These are phyloP conservation scores for Actinomortierella ambigua DNA, from an alignment of 371 early-diverging fungal genomes.

Conservation along the genomic window DNA sequence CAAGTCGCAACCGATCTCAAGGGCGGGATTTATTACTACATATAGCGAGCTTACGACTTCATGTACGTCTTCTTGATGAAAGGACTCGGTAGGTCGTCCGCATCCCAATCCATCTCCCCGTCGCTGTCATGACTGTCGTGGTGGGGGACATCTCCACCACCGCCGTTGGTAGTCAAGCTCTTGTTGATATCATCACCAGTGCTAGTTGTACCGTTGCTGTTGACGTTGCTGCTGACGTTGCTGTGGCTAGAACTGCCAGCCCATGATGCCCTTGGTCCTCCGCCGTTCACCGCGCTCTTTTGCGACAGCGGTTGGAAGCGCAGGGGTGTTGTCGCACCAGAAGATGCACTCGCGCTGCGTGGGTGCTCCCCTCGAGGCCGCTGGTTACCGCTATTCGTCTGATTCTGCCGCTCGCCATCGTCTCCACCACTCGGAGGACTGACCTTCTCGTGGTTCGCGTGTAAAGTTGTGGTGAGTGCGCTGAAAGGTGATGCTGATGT, in stretches of 20 bases:
- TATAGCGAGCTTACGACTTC: slow-evolving; percentile 3
- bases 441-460: no score
- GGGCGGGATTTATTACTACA: no score
- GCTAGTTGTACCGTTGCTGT: neutral
- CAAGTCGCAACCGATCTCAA: no score
- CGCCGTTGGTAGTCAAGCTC: neutral
- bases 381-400: neutral
- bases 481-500: neutral
- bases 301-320: neutral
- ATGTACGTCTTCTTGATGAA: slow-evolving; percentile 28
- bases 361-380: neutral
- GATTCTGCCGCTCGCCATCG: neutral
- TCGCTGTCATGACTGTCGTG: slow-evolving; percentile 8
- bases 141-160: slow-evolving; percentile 3
- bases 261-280: neutral
- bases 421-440: no score
- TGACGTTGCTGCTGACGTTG: neutral
- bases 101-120: slow-evolving; percentile 35
- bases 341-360: neutral
- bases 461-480: no score
- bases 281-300: neutral
- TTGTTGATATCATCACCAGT: slow-evolving; percentile 2
- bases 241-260: neutral
- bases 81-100: slow-evolving; percentile 30
- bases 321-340: neutral